These are phyloP conservation scores for Lagenaria siceraria DNA, from an alignment of 306 rosid species.

Conservation along the genomic window DNA sequence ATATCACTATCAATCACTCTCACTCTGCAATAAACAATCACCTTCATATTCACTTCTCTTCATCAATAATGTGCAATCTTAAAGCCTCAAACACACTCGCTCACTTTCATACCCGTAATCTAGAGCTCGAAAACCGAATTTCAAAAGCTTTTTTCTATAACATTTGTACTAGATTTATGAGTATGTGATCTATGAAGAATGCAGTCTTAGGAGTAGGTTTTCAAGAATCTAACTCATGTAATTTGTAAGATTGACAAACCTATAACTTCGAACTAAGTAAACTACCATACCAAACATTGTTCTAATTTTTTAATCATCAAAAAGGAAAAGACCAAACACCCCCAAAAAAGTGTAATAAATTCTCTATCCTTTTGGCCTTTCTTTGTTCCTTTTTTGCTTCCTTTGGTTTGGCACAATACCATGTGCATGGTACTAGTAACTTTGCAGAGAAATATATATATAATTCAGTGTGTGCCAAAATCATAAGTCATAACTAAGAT, in stretches of 20 bases:
- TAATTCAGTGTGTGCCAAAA: background rate
- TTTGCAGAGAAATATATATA: background rate
- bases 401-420: background rate
- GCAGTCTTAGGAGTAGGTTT: background rate
- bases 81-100: background rate
- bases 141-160: background rate
- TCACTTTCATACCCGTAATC: background rate
- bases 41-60: background rate
- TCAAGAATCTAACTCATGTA: background rate
- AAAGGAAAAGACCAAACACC: background rate
- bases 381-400: background rate
- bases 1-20: background rate
- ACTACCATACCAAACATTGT: background rate
- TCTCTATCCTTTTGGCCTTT: background rate
- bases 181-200: background rate
- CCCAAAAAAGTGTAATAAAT: background rate
- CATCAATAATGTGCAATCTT: background rate
- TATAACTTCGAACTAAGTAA: background rate
- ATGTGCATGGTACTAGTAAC: background rate
- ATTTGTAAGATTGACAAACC: background rate
- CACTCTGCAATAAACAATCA: background rate
- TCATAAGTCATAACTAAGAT: background rate
- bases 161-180: background rate
- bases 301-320: background rate
- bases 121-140: background rate